Evolutionary conservation across 1,284 basidiomycete species (phyloP).

Genomic region (Agaricales sp.): DNA sequence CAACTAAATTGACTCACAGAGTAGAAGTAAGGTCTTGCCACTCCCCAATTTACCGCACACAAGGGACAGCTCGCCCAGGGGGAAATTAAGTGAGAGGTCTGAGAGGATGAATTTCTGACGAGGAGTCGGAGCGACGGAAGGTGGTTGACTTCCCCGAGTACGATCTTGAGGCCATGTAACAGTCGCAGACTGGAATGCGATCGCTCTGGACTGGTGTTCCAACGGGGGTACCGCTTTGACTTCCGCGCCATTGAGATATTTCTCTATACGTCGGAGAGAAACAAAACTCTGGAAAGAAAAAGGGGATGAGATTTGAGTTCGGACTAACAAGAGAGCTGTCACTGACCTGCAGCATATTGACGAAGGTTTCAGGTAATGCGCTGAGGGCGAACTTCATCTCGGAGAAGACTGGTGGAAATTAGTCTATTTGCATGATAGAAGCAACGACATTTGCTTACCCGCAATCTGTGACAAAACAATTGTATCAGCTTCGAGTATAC

Average conservation of each 20-base stretch:
- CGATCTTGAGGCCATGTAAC: conserved; percentile 85
- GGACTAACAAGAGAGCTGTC: not conserved
- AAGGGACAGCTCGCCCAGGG: conserved; percentile 65
- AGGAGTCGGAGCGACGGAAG: conserved; percentile 63
- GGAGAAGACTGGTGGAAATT: conserved; percentile 53
- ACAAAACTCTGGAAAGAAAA: conserved; percentile 52
- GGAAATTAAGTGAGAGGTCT: conserved; percentile 77
- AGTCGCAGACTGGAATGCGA: conserved; percentile 76
- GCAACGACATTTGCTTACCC: conserved; percentile 21
- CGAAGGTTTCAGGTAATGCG: conserved; percentile 83
- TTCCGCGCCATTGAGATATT: conserved; percentile 71
- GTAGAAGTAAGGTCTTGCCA: conserved; percentile 75
- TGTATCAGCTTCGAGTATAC: conserved; percentile 3
- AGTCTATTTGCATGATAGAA: conserved; percentile 3
- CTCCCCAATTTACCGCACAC: conserved; percentile 79
- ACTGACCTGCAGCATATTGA: conserved; percentile 70
- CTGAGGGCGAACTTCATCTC: conserved; percentile 82
- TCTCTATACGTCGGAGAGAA: conserved; percentile 85
- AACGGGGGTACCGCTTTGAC: conserved; percentile 51
- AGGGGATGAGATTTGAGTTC: conserved; percentile 4
- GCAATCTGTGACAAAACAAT: conserved; percentile 29
- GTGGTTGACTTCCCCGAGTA: conserved; percentile 31
- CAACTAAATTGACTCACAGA: conserved; percentile 30
- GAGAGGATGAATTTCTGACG: conserved; percentile 70
- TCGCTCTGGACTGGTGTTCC: conserved; percentile 41